Base-by-base conservation (phyloP, 805 yeast genomes). In the Hanseniaspora lachancei region DNA sequence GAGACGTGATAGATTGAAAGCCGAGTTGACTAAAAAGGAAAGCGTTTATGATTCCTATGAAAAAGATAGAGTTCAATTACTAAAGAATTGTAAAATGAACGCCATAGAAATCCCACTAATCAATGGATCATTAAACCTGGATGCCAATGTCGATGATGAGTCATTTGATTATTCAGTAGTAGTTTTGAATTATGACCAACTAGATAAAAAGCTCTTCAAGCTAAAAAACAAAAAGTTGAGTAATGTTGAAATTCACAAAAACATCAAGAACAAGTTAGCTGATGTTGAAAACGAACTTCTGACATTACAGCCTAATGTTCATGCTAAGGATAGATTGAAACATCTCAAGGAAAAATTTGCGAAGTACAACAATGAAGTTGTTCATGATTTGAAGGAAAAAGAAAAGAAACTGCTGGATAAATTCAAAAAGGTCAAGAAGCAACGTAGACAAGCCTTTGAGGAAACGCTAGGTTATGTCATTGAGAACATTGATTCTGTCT, bases 381-480 rank as follows among this genome's bases (percentile, higher is more conserved):
- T 76, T 9, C 20, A 34, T 34, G 68, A 67, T 38, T 81, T 86
- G 2, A 78, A 89, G 62, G 76, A 76, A 54, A 69, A 71, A 23
- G 95, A 88, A 61, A 72, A 74, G 55, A 74, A 73, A 41, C 68
- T 81, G 3, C 71, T 74, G 12, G 75, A 74, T 15, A 73, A 74
- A 58, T 89, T 86, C 66, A 76, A 80, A 41, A 76, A 71, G 5
- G 72, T 89, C 20, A 83, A 79, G 61, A 70, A 70, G 6, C 70
- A 74, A 57, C 78, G 98, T 60, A 77, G 75, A 57, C 77, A 77
- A 7, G 62, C 69, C 35, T 93, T 91, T 67, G 81, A 78, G 68
- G 72, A 74, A 41, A 91, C 95, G 0, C 89, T 84, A 62, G 75
- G 78, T n/a, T 88, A 84, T 62, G 82, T 91, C 35, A 78, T 91